Base-by-base conservation (phyloP, 164 flowering plant genomes). In the Taxillus chinensis region DNA sequence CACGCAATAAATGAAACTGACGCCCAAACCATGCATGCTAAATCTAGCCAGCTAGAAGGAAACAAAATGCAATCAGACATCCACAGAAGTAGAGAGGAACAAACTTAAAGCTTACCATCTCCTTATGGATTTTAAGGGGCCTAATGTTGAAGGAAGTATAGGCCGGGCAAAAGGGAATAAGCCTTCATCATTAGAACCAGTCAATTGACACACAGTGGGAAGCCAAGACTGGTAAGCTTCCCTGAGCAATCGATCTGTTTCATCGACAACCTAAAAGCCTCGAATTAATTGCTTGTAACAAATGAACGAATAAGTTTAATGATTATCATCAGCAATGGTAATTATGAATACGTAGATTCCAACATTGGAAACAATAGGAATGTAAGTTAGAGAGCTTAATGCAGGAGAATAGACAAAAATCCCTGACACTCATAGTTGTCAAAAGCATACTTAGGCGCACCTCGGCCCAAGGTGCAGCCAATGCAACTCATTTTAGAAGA, bases 221-320 rank as follows among this genome's bases (percentile, higher is more conserved):
- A 92, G 75, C 95, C 95, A 92, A n/a, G 95, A 82, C 68, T 92
- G 98, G 64, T 92, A 92, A 41, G 95, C 83, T 70, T 92, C 98
- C 69, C 96, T 75, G 16, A 92, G 88, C 49, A 92, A 65, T 60
- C 95, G 71, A 58, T 92, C 96, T 51, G 92, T 86, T 83, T 92
- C 96, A 73, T 92, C 96, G 74, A 92, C 88, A 63, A 92, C 98
- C 98, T 92, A 74, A 63, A 57, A 64, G 8, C 40, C 41, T 56
- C 38, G 10, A n/a, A 10, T 8, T 50, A 48, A 55, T 63, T 58
- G 71, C 38, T 37, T 43, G 6, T 61, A 43, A 9, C 46, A 6
- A 43, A 9, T 6, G 10, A 43, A 43, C 7, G 10, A 2, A 43
- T 43, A 43, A 6, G 10, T 48, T 48, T 14, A 7, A 48, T 11